These are phyloP conservation scores for Gloeostereum incarnatum DNA, from an alignment of 768 basidiomycete genomes.

Conservation along the genomic window DNA sequence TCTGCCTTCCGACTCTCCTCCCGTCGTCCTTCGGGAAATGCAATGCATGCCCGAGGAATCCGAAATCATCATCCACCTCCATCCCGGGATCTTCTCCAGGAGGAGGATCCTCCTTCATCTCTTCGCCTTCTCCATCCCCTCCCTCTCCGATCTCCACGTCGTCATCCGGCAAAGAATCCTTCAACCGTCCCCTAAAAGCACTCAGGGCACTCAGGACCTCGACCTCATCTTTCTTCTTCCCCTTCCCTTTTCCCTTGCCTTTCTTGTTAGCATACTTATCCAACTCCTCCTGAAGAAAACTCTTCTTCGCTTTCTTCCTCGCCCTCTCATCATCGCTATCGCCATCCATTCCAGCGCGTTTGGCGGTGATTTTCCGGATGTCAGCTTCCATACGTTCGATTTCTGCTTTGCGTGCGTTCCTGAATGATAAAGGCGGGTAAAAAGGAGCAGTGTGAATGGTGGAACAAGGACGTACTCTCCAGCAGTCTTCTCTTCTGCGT, in stretches of 20 bases:
- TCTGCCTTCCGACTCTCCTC: constrained; percentile 74
- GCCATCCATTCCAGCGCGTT: constrained; percentile 43
- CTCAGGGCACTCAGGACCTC: constrained; percentile 60
- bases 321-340: constrained; percentile 56
- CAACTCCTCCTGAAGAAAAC: constrained; percentile 73
- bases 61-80: constrained; percentile 73
- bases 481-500: constrained; percentile 61
- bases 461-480: constrained; percentile 34
- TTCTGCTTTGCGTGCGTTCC: constrained; percentile 58
- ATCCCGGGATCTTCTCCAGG: constrained; percentile 39
- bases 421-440: constrained; percentile 15
- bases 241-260: constrained; percentile 12
- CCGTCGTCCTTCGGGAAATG: constrained; percentile 73
- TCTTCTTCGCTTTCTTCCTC: constrained; percentile 54
- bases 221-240: constrained; percentile 60
- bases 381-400: constrained; percentile 87
- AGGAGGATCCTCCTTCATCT: constrained; percentile 8
- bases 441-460: constrained; percentile 2
- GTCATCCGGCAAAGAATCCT: constrained; percentile 26
- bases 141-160: constrained; percentile 10
- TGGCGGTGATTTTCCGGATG: constrained; percentile 67
- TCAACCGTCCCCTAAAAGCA: constrained; percentile 65
- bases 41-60: constrained; percentile 64
- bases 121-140: constrained; percentile 15
- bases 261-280: constrained; percentile 70